A percentile compares a stretch with the other conserved stretches of the same genome.
Evolutionary conservation across 2,329 filamentous ascomycete species (phyloP).

Genomic region (Elsinoe perseae): DNA sequence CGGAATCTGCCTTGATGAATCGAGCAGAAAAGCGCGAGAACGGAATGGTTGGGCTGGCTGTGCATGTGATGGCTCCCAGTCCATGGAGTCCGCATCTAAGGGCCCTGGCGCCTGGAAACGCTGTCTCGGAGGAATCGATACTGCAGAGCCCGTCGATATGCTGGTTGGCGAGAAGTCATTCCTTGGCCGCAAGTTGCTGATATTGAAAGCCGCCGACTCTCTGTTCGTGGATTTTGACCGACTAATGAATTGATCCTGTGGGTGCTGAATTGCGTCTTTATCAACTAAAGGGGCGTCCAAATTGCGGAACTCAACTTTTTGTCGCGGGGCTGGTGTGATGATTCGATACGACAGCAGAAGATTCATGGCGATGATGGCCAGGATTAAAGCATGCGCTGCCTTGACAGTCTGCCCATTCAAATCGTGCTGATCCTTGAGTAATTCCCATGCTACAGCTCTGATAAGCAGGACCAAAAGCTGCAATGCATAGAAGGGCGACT

Average conservation of each 20-base stretch:
- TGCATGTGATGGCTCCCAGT: conserved; percentile 52
- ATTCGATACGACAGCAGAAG: conserved; percentile 17
- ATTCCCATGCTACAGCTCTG: conserved; percentile 39
- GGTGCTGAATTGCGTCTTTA: conserved; percentile 25
- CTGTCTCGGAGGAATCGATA: conserved; percentile 18
- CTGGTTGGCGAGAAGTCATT: conserved; percentile 6
- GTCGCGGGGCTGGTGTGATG: conserved; percentile 4
- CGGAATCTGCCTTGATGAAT: neutral
- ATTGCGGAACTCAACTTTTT: conserved; percentile 16
- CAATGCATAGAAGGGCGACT: conserved; percentile 56
- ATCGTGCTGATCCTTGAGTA: conserved; percentile 22
- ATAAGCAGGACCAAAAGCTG: conserved; percentile 53
- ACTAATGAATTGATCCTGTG: conserved; percentile 33
- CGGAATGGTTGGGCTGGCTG: neutral
- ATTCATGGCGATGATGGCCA: conserved; percentile 42
- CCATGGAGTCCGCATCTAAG: conserved; percentile 54
- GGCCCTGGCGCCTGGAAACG: conserved; percentile 21
- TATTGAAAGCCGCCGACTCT: conserved; percentile 26
- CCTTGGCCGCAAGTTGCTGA: conserved; percentile 28
- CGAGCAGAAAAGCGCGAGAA: neutral
- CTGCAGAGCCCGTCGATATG: conserved; percentile 13
- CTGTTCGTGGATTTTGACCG: neutral
- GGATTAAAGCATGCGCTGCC: conserved; percentile 49
- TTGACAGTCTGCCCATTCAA: conserved; percentile 23
- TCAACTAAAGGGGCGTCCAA: conserved; percentile 16